These are phyloP conservation scores for Penicillium egyptiacum DNA, from an alignment of 495 filamentous ascomycete genomes.

Conservation along the genomic window DNA sequence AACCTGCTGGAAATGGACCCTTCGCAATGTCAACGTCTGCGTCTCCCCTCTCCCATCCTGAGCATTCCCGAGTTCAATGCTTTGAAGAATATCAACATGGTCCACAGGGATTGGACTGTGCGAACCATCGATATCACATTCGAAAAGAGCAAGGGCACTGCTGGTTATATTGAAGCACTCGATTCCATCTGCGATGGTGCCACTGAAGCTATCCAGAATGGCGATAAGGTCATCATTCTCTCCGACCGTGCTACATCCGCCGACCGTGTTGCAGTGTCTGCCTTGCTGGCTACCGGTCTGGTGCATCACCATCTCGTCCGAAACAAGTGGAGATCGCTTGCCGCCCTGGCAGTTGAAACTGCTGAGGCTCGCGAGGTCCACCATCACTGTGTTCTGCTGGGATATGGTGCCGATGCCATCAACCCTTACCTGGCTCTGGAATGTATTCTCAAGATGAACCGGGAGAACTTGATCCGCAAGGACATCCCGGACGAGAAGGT, in stretches of 20 bases:
- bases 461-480: conserved; percentile 91
- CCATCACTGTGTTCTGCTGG: conserved; percentile 96
- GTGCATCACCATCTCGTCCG: conserved; percentile 96
- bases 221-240: conserved; percentile 84
- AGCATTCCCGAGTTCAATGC: conserved; percentile 92
- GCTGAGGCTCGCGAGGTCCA: conserved; percentile 98
- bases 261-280: conserved; percentile 83
- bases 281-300: conserved; percentile 87
- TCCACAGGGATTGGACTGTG: conserved; percentile 85
- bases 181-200: conserved; percentile 87
- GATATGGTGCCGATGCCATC: conserved; percentile 94
- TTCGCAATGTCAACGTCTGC: conserved; percentile 81
- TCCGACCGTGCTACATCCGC: conserved; percentile 86
- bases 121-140: conserved; percentile 97
- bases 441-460: conserved; percentile 98
- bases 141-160: conserved; percentile 79
- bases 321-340: conserved; percentile 93
- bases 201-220: conserved; percentile 79
- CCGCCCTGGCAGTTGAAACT: conserved; percentile 88
- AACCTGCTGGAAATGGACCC: conserved; percentile 95
- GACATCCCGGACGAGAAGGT: conserved; percentile 79
- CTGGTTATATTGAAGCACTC: conserved; percentile 85
- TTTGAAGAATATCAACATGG: conserved; percentile 71
- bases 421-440: conserved; percentile 98
- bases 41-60: conserved; percentile 87